Base-by-base conservation (phyloP, 805 yeast genomes). In the Starmerella stigmatis region DNA sequence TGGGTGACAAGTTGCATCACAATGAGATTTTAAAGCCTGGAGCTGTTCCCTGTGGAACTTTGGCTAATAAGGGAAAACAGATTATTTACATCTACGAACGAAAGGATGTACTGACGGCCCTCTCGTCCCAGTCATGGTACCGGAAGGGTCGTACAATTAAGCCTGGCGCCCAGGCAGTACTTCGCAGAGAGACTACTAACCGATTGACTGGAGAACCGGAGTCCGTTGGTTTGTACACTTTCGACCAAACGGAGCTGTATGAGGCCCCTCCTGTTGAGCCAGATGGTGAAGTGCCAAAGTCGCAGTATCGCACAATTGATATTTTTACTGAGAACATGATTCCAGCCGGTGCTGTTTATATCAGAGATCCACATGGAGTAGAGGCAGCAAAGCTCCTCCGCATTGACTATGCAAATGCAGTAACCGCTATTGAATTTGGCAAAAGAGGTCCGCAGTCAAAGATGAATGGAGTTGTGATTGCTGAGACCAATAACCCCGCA, bases 51-150 rank as follows among this genome's bases (percentile, higher is more conserved):
- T 80, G 94, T 56, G 98, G 97, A 0, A 77, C 78, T 25, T 69
- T 85, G 23, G 65, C 80, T 17, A 61, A 74, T 12, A 69, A 67
- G 40, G 68, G 66, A 36, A 53, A 61, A 5, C 70, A 65, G 43
- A 65, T 67, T 4, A 29, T 30, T 20, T 57, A 56, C 4, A 57
- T 89, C 0, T 92, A 75, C 57, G 76, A 74, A 38, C 65, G 95
- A 19, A 61, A 71, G 1, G 77, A 79, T 54, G 85, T 92, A 2
- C 69, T 75, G 39, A 57, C 57, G 2, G 72, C 88, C 17, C 68
- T 78, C 46, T 77, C 94, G 0, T 83, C 94, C 0, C 78, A 76
- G 54, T 86, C 82, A 1, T 92, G 97, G 97, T 84, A 79, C 57
- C 72, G 81, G 63, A 65, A 72, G 35, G 98, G 98, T 0, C 65